Percentiles rank a stretch among this genome's conserved stretches.
Conservation (phyloP, 805 yeast genomes). For the Debaryomyces prosopidis region DNA sequence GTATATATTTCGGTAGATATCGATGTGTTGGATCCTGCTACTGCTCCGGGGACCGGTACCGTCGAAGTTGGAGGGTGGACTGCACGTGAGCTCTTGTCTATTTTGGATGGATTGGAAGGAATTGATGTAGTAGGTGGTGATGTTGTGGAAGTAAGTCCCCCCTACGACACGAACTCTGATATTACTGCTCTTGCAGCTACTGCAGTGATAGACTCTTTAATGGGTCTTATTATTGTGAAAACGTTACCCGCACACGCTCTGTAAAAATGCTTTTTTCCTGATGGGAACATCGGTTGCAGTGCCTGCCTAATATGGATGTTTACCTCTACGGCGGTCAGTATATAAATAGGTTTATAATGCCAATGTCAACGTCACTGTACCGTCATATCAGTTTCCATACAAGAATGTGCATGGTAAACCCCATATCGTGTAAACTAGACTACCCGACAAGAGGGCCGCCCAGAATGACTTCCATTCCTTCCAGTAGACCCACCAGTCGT, state of each 20-base stretch:
- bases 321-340: neutral
- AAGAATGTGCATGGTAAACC: too few species aligned
- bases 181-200: slow-evolving; percentile 66
- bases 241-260: slow-evolving; percentile 1
- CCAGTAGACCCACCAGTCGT: too few species aligned
- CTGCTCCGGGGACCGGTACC: slow-evolving; percentile 80
- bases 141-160: slow-evolving; percentile 72
- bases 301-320: neutral
- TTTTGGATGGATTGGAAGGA: slow-evolving; percentile 60
- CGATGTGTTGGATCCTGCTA: slow-evolving; percentile 71
- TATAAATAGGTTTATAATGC: too few species aligned
- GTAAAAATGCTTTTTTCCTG: too few species aligned
- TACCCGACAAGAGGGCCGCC: too few species aligned
- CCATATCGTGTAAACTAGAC: too few species aligned
- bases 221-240: slow-evolving; percentile 44
- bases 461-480: too few species aligned
- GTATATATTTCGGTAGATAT: slow-evolving; percentile 51
- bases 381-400: too few species aligned
- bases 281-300: neutral
- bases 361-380: too few species aligned
- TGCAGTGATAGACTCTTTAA: slow-evolving; percentile 54
- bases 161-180: slow-evolving; percentile 60
- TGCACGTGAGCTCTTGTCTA: slow-evolving; percentile 54
- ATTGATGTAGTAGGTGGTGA: slow-evolving; percentile 72
- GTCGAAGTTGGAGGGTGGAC: slow-evolving; percentile 68